These are phyloP conservation scores for Breynia disticha DNA, from an alignment of 441 rosid genomes.

Conservation along the genomic window DNA sequence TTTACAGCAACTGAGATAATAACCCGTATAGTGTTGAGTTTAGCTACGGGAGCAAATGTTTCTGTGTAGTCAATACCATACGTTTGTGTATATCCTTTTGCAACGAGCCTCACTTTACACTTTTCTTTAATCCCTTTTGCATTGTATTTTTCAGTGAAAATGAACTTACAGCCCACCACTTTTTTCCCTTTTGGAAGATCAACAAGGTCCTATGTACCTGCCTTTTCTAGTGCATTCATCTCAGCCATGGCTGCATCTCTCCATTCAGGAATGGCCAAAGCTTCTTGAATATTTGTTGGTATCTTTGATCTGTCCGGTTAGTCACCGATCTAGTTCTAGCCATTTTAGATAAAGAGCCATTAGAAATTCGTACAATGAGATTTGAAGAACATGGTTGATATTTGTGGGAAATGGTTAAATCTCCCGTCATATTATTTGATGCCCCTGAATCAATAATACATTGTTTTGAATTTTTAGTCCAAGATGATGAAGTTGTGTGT, in stretches of 20 bases:
- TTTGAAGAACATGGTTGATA: not conserved
- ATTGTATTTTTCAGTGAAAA: not conserved
- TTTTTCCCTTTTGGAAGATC: not conserved
- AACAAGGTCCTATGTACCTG: conserved; percentile 1
- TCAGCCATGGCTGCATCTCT: not conserved
- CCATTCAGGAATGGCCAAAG: not conserved
- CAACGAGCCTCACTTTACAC: not conserved
- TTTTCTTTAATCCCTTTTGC: not conserved
- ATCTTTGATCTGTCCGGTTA: not conserved
- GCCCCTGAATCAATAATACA: not conserved
- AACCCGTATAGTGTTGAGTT: not conserved
- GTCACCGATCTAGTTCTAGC: not conserved
- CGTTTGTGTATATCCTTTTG: conserved; percentile 1
- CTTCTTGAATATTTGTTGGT: not conserved
- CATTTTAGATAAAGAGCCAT: not conserved
- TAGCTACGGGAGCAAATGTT: conserved; percentile 3
- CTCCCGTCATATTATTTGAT: not conserved
- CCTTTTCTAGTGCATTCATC: not conserved
- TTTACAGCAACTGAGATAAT: not conserved
- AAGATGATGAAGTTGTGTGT: not conserved
- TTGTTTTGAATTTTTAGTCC: not conserved
- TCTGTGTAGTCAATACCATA: conserved; percentile 1
- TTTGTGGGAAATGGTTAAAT: not conserved
- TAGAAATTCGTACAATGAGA: not conserved
- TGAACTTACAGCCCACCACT: conserved; percentile 2